Evolutionary conservation across 139 green algal species (phyloP).

Genomic region (Coccomyxa sp.): DNA sequence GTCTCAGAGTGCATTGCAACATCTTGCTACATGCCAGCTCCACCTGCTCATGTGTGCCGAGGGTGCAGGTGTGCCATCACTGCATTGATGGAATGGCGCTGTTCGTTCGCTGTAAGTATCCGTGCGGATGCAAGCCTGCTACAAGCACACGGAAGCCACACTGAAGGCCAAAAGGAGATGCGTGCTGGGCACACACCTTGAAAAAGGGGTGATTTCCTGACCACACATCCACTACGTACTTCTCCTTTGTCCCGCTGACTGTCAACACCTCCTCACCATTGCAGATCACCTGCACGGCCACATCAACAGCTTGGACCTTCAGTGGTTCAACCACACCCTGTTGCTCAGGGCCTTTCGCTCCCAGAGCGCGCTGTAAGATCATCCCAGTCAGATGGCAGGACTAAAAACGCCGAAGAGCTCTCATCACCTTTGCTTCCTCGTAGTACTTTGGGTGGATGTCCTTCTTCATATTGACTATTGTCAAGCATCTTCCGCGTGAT

Average conservation of each 20-base stretch:
- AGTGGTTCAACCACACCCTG: neutral
- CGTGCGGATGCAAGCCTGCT: neutral
- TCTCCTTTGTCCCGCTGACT: constrained; percentile 75
- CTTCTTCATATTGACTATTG: constrained; percentile 10
- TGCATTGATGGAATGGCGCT: too few relatives aligned
- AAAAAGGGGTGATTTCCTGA: constrained; percentile 96
- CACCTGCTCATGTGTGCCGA: too few relatives aligned
- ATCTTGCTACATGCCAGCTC: too few relatives aligned
- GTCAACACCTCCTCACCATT: constrained; percentile 96
- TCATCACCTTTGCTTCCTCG: constrained; percentile 7
- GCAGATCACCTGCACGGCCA: constrained; percentile 83
- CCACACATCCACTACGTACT: constrained; percentile 96
- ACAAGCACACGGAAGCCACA: too few relatives aligned
- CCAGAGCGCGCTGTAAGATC: neutral
- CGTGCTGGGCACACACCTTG: constrained; percentile 15
- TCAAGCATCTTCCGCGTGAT: neutral
- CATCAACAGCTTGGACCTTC: neutral
- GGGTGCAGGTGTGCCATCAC: too few relatives aligned
- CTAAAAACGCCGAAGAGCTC: neutral
- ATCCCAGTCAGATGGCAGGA: neutral
- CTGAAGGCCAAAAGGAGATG: too few relatives aligned
- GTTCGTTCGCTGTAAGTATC: neutral
- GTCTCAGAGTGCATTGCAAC: too few relatives aligned
- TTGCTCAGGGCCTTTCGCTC: neutral
- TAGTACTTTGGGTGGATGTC: constrained; percentile 15